Evolutionary conservation across 495 filamentous ascomycete genomes (phyloP).

Genomic region (Corynascus novoguineensis): DNA sequence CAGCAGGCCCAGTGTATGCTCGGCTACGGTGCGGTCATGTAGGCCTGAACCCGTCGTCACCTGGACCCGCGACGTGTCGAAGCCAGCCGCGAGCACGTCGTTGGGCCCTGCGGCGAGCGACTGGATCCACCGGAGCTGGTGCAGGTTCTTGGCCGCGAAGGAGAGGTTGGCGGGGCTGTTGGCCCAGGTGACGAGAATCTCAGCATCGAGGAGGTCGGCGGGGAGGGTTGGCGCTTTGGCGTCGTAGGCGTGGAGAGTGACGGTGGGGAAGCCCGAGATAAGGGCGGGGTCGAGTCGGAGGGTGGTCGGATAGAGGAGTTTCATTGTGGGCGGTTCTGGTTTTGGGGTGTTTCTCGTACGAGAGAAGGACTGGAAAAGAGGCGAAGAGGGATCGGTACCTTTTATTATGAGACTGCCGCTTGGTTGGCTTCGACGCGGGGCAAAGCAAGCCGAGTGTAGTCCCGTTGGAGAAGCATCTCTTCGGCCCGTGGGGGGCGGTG

Average conservation of each 20-base stretch:
- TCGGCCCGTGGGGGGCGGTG: not conserved
- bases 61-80: constrained; percentile 38
- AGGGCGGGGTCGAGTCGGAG: constrained; percentile 44
- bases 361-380: not conserved
- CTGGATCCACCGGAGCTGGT: constrained; percentile 55
- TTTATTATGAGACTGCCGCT: no score
- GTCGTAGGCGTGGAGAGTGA: constrained; percentile 50
- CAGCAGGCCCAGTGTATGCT: constrained; percentile 51
- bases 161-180: constrained; percentile 49
- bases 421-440: no score
- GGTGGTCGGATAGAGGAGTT: constrained; percentile 58
- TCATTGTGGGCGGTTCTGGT: constrained; percentile 38
- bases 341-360: not conserved
- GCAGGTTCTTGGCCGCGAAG: constrained; percentile 45
- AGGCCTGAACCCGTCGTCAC: constrained; percentile 56
- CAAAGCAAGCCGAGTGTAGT: not conserved
- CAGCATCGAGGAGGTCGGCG: constrained; percentile 47
- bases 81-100: constrained; percentile 54
- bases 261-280: constrained; percentile 48
- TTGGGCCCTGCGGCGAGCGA: constrained; percentile 57
- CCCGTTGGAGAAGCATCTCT: not conserved
- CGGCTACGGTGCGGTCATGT: constrained; percentile 56
- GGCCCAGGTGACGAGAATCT: constrained; percentile 52
- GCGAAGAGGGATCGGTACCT: not conserved
- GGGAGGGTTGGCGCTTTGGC: constrained; percentile 48